Percentiles rank a stretch among this genome's conserved stretches.
Conservation (phyloP, 1,284 basidiomycete genomes). For the Cystobasidium slooffiae region DNA sequence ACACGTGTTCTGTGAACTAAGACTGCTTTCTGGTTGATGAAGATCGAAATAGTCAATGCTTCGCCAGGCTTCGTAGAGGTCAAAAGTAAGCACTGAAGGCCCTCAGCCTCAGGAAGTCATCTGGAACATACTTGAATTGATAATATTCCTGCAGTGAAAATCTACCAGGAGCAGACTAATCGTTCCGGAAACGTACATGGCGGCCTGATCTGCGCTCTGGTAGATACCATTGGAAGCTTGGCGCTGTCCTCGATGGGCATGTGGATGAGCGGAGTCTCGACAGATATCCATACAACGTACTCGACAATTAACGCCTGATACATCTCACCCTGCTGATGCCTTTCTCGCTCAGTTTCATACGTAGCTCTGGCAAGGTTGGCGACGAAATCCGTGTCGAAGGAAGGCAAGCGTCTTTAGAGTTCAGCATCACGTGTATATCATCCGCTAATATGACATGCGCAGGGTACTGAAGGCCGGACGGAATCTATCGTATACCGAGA, state of each 20-base stretch:
- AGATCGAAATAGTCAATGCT: constrained; percentile 30
- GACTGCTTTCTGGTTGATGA: not conserved
- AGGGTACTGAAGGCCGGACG: constrained; percentile 32
- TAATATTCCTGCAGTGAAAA: constrained; percentile 7
- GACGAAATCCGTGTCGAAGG: constrained; percentile 38
- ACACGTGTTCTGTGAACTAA: constrained; percentile 14
- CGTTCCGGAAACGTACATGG: constrained; percentile 66
- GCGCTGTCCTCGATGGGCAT: constrained; percentile 80
- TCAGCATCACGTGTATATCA: too few species aligned
- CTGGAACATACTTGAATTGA: not conserved
- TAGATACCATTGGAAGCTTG: constrained; percentile 82
- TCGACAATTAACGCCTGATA: constrained; percentile 48
- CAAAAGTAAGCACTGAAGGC: not conserved
- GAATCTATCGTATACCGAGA: constrained; percentile 39
- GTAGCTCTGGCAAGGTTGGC: constrained; percentile 24
- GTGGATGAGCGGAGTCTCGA: constrained; percentile 83
- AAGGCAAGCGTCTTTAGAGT: not conserved
- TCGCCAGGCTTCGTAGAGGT: constrained; percentile 28
- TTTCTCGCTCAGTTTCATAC: constrained; percentile 30
- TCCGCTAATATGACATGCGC: not conserved
- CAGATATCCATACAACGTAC: constrained; percentile 83
- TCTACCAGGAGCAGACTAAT: constrained; percentile 32
- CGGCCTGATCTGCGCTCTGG: constrained; percentile 78
- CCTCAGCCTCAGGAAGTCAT: not conserved
- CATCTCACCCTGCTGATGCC: not conserved